phyloP scores from a whole-genome alignment of 1,139 yeast genomes.

The Chernovozyma sophiae-reginae region DNA sequence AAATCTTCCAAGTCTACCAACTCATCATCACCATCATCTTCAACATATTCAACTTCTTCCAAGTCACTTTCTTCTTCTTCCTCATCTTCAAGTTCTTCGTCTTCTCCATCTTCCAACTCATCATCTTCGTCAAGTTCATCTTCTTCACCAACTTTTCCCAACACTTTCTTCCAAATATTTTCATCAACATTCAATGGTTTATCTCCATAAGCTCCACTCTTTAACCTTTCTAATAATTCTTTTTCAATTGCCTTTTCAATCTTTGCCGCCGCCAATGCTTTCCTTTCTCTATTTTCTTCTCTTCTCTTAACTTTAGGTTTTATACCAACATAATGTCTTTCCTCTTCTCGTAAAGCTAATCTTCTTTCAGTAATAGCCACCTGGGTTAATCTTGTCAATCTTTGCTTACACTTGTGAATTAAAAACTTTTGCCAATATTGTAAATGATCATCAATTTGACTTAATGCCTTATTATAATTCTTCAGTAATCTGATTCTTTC shows the following conservation, averaged over 20 bases:
- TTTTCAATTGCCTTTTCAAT: slow-evolving; percentile 95
- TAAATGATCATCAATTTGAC: slow-evolving; percentile 82
- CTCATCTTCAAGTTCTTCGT: slow-evolving; percentile 50
- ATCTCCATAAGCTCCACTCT: slow-evolving; percentile 98
- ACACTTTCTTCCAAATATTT: slow-evolving; percentile 89
- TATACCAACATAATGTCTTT: slow-evolving; percentile 86
- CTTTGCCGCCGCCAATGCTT: slow-evolving; percentile 94
- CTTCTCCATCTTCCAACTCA: slow-evolving; percentile 55
- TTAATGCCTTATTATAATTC: slow-evolving; percentile 81
- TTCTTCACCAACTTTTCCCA: slow-evolving; percentile 65
- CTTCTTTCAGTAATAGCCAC: slow-evolving; percentile 96
- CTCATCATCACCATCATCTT: slow-evolving; percentile 84
- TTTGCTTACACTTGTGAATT: slow-evolving; percentile 90
- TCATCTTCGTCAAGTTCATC: slow-evolving; percentile 62
- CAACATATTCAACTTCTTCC: slow-evolving; percentile 82
- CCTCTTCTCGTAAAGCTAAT: slow-evolving; percentile 84
- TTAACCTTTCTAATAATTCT: slow-evolving; percentile 87
- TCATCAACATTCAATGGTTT: slow-evolving; percentile 96
- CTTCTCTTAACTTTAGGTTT: slow-evolving; percentile 93
- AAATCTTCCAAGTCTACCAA: slow-evolving; percentile 88
- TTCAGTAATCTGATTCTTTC: slow-evolving; percentile 86
- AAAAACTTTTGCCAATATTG: slow-evolving; percentile 91
- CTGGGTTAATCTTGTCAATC: slow-evolving; percentile 90
- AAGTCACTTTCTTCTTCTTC: slow-evolving; percentile 59
- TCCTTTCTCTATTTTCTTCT: slow-evolving; percentile 90